Conservation (phyloP, 108 stramenopile species). For the Parietichytrium sp. region DNA sequence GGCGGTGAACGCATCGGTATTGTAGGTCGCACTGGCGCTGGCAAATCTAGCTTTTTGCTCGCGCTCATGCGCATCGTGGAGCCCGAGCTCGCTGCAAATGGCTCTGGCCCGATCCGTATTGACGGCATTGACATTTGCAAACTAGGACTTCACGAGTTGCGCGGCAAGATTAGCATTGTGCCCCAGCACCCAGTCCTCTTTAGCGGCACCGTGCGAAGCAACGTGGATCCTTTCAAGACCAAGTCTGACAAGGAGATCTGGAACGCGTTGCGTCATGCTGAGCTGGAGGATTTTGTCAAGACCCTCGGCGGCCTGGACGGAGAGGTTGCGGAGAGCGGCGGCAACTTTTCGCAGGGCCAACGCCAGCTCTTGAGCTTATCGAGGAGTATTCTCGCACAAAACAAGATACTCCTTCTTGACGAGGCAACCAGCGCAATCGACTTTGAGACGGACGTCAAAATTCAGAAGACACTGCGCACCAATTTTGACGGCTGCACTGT, state of each 20-base stretch:
- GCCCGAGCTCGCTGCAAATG: conserved; percentile 60
- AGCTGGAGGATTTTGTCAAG: conserved; percentile 67
- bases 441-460: conserved; percentile 77
- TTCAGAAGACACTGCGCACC: conserved; percentile 73
- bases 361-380: conserved; percentile 92
- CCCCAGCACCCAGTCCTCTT: conserved; percentile 95
- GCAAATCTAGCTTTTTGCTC: conserved; percentile 70
- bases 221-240: conserved; percentile 84
- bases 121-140: conserved; percentile 77
- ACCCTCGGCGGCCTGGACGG: conserved; percentile 51
- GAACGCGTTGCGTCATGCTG: conserved; percentile 71
- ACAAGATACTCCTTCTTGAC: conserved; percentile 82
- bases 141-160: conserved; percentile 73
- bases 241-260: conserved; percentile 60
- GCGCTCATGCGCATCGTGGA: conserved; percentile 86
- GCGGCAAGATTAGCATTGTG: conserved; percentile 80
- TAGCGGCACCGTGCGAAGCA: conserved; percentile 79
- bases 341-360: conserved; percentile 88
- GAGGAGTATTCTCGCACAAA: conserved; percentile 74
- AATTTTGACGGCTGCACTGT: conserved; percentile 72
- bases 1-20: conserved; percentile 54
- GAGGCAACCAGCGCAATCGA: conserved; percentile 87
- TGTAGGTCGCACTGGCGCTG: conserved; percentile 63
- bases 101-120: conserved; percentile 69
- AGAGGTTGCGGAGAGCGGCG: conserved; percentile 76